phyloP scores from a whole-genome alignment of 2,329 filamentous ascomycete genomes.

The Cordyceps militaris region DNA sequence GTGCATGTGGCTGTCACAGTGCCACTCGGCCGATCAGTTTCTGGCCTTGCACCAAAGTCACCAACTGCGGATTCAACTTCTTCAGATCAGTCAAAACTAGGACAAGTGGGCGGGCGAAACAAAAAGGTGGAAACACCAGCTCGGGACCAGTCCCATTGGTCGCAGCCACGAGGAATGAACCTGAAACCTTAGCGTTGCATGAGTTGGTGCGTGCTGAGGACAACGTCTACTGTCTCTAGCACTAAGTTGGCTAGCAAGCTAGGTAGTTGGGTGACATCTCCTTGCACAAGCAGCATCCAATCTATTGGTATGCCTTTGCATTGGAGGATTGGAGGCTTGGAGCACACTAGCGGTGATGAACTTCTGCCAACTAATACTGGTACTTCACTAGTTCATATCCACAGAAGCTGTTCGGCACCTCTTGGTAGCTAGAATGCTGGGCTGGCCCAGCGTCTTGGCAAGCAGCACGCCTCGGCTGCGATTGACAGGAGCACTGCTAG shows the following conservation, averaged over 20 bases:
- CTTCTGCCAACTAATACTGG: too few species aligned
- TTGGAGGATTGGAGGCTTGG: too few species aligned
- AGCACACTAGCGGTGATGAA: neutral
- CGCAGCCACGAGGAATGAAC: slow-evolving; percentile 6
- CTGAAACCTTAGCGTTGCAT: slow-evolving; percentile 14
- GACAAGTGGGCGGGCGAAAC: neutral
- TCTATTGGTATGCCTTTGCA: too few species aligned
- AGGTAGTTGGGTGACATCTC: too few species aligned
- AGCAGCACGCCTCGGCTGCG: too few species aligned
- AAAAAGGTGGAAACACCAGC: slow-evolving; percentile 4
- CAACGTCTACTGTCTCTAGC: neutral
- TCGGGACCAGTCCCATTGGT: slow-evolving; percentile 12
- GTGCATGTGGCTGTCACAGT: neutral
- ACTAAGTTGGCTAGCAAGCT: too few species aligned
- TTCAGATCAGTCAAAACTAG: neutral
- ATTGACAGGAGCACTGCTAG: too few species aligned
- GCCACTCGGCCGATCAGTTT: neutral
- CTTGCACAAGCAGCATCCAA: too few species aligned
- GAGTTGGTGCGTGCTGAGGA: neutral
- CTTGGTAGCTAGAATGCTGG: too few species aligned
- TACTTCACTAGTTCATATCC: too few species aligned
- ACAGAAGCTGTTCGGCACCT: too few species aligned
- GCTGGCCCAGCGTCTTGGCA: too few species aligned
- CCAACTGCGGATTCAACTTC: neutral
- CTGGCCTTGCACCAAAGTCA: neutral